Conservation (phyloP, 352 stramenopile genomes). For the Pythium apleroticum region DNA sequence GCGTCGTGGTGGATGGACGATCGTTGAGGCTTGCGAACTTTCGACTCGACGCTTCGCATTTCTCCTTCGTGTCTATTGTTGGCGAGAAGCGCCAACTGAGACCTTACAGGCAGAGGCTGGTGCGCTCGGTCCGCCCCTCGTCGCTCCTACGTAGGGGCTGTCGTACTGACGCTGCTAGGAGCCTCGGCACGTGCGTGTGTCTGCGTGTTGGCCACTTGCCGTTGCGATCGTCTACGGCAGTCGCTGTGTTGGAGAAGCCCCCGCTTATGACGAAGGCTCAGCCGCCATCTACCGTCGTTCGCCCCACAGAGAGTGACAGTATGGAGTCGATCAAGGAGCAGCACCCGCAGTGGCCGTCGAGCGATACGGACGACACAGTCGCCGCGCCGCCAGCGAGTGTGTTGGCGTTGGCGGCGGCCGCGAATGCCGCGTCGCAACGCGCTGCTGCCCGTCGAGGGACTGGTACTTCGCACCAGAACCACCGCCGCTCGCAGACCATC, state of each 20-base stretch:
- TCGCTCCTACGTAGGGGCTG: not conserved
- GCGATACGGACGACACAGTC: not conserved
- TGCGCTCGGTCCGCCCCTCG: not conserved
- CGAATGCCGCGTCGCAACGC: slow-evolving; percentile 14
- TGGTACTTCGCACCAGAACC: not conserved
- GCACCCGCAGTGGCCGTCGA: slow-evolving; percentile 5
- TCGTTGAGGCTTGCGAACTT: slow-evolving; percentile 4
- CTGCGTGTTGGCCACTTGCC: not conserved
- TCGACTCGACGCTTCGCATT: slow-evolving; percentile 8
- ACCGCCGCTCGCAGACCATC: slow-evolving; percentile 44
- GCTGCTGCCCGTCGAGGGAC: not conserved
- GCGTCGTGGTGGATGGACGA: not conserved
- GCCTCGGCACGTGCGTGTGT: not conserved
- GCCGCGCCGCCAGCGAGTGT: slow-evolving; percentile 6
- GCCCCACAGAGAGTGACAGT: not conserved
- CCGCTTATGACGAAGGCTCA: slow-evolving; percentile 8
- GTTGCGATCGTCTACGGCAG: not conserved
- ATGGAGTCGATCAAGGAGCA: slow-evolving; percentile 16
- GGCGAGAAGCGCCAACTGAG: slow-evolving; percentile 2
- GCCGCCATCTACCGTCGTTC: not conserved
- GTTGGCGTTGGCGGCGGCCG: slow-evolving; percentile 13
- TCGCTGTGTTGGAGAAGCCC: not conserved
- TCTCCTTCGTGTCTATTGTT: slow-evolving; percentile 4
- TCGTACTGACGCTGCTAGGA: not conserved
- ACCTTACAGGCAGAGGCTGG: not conserved